Percentiles rank a stretch among this genome's conserved stretches.
These are phyloP conservation scores for Vanderwaltozyma yarrowii DNA, from an alignment of 805 yeast genomes.

Conservation along the genomic window DNA sequence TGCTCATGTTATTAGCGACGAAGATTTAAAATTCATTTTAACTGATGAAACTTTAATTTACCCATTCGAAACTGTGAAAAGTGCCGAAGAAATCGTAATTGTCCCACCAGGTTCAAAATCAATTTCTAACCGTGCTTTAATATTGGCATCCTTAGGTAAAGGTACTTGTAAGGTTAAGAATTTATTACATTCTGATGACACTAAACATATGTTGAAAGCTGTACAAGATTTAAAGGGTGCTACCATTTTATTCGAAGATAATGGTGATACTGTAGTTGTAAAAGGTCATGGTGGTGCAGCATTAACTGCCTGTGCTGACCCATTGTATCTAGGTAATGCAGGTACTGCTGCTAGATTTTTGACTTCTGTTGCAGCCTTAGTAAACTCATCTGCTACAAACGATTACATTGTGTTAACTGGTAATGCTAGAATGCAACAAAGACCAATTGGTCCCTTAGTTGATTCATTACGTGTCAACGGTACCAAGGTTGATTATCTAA, in stretches of 20 bases:
- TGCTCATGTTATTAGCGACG: constrained; percentile 77
- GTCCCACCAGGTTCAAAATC: constrained; percentile 97
- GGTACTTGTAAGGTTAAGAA: constrained; percentile 80
- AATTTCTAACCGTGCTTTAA: constrained; percentile 87
- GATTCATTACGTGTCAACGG: constrained; percentile 84
- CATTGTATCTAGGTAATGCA: constrained; percentile 87
- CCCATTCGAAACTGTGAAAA: constrained; percentile 35
- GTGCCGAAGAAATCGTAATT: constrained; percentile 32
- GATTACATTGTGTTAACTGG: constrained; percentile 69
- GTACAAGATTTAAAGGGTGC: constrained; percentile 75
- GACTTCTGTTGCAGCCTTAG: constrained; percentile 86
- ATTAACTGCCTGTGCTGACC: constrained; percentile 50
- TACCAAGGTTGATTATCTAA: constrained; percentile 58
- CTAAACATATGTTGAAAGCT: constrained; percentile 89
- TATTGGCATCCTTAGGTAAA: constrained; percentile 82
- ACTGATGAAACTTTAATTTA: constrained; percentile 71
- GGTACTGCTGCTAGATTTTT: constrained; percentile 96
- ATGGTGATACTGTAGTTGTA: constrained; percentile 81
- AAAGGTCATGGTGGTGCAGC: constrained; percentile 76
- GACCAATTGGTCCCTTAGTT: constrained; percentile 94
- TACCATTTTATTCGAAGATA: constrained; percentile 67
- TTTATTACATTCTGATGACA: constrained; percentile 90
- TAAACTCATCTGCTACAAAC: constrained; percentile 35
- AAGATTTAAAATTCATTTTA: constrained; percentile 67
- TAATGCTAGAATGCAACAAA: constrained; percentile 91